Base-by-base conservation (phyloP, 2,329 filamentous ascomycete species). In the Uncinocarpus reesii region DNA sequence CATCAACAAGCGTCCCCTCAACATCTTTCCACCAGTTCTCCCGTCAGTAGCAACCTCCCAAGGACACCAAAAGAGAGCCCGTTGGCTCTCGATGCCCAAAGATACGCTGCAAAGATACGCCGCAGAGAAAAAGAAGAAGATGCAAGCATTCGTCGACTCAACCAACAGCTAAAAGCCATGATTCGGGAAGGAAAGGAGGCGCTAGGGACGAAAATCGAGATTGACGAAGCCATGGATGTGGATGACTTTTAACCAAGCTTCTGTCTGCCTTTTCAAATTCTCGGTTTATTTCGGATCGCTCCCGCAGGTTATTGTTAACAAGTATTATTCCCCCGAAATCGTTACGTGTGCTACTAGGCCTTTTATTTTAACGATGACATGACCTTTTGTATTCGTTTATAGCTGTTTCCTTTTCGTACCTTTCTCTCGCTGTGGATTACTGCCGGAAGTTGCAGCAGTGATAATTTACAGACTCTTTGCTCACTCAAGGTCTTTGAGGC, bases 171-270 rank as follows among this genome's bases (percentile, higher is more conserved):
- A 41, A 79, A 84, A 60, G 84, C 82, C 28, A 87, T 98, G 84
- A 93, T 98, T 47, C 76, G 81, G 1, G 83, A 96, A 65, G 92
- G 89, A 0, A 83, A 83, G 57, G 84, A 92, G 64, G 92, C 92
- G 1, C 68, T 98, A 15, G 89, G 83, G 1, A 84, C 84, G 16
- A 83, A 72, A 34, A 71, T 86, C 42, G 80, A 85, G 60, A 74
- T 87, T 32, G 67, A 68, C 21, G 62, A 67, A 31, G 68, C 62
- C 35, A 62, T 59, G 53, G 58, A 58, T 41, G 31, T 67, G 59
- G 65, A 62, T 18, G 60, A 67, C 44, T 64, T 20, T 21, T 15
- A 37, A 42, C 43, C 20, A 48, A 24, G 32, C 23, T 32, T 5
- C 18, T 6, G 13, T 36, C 10, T 16, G 13, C 7, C 15, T 34